phyloP scores from a whole-genome alignment of 768 basidiomycete species.

The Fomitopsis pulvina region DNA sequence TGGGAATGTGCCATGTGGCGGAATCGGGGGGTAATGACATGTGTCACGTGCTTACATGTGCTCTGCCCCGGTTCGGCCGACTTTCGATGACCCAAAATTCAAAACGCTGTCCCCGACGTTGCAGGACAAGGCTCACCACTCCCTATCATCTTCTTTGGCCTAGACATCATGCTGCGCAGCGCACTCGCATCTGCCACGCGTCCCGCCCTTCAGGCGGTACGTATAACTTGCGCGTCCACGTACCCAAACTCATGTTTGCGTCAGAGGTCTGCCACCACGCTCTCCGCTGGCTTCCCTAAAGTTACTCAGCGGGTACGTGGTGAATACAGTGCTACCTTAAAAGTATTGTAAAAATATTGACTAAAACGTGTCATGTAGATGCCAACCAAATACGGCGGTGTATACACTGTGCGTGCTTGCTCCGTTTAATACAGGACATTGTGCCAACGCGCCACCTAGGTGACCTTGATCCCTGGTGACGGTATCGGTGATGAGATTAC shows the following conservation, averaged over 20 bases:
- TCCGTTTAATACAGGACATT: not conserved
- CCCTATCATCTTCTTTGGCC: constrained; percentile 26
- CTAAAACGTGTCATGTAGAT: constrained; percentile 37
- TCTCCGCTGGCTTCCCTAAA: constrained; percentile 74
- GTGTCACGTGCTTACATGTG: not conserved
- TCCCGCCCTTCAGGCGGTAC: constrained; percentile 47
- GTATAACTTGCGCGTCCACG: constrained; percentile 17
- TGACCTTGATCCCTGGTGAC: constrained; percentile 96
- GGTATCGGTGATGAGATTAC: constrained; percentile 97
- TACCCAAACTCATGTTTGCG: constrained; percentile 1
- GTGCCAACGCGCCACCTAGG: constrained; percentile 36
- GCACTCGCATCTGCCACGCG: constrained; percentile 51
- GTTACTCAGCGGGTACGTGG: constrained; percentile 59
- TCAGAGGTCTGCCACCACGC: constrained; percentile 68
- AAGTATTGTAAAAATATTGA: not conserved
- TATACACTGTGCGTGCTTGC: constrained; percentile 68
- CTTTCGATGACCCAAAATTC: constrained; percentile 4
- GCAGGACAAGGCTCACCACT: constrained; percentile 1
- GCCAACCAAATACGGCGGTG: constrained; percentile 86
- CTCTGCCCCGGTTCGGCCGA: constrained; percentile 16
- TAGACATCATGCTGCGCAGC: constrained; percentile 57
- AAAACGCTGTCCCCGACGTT: constrained; percentile 6
- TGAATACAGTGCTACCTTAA: not conserved
- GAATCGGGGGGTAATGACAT: too few relatives aligned
- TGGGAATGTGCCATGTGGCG: not conserved